These are phyloP conservation scores for Coniophora puteana DNA, from an alignment of 1,284 basidiomycete genomes.

Conservation along the genomic window DNA sequence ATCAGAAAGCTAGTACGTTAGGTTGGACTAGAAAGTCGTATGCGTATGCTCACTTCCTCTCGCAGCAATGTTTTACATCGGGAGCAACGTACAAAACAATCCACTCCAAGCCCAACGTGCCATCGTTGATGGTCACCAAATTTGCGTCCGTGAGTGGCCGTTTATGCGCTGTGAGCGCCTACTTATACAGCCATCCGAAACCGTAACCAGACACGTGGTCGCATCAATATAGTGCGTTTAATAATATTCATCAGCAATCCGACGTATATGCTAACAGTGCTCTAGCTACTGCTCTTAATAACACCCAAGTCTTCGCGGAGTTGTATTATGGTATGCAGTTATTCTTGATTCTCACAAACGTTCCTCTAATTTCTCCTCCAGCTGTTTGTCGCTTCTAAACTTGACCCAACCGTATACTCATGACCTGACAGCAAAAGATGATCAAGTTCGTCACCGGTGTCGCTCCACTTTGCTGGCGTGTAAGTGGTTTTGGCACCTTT, in stretches of 20 bases:
- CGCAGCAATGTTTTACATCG: constrained; percentile 48
- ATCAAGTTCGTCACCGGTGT: constrained; percentile 33
- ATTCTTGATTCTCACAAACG: neutral
- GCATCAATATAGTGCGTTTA: constrained; percentile 25
- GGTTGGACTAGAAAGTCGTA: neutral
- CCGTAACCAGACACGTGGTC: constrained; percentile 25
- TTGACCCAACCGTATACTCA: neutral
- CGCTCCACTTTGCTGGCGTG: constrained; percentile 43
- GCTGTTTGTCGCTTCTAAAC: neutral
- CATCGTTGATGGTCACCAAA: constrained; percentile 42
- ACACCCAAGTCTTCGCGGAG: constrained; percentile 59
- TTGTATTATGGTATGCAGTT: constrained; percentile 42
- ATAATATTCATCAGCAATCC: neutral
- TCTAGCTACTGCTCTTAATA: constrained; percentile 48
- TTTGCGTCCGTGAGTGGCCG: constrained; percentile 21
- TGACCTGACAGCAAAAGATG: too few species aligned
- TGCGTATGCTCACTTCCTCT: neutral
- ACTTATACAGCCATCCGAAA: neutral
- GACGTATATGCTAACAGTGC: neutral
- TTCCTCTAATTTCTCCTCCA: neutral
- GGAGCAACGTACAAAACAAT: constrained; percentile 53
- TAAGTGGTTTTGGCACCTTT: constrained; percentile 13
- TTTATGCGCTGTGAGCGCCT: neutral
- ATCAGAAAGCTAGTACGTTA: constrained; percentile 41
- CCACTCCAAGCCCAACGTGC: constrained; percentile 51